phyloP scores from a whole-genome alignment of 139 green algal genomes.

The Yamagishiella unicocca region DNA sequence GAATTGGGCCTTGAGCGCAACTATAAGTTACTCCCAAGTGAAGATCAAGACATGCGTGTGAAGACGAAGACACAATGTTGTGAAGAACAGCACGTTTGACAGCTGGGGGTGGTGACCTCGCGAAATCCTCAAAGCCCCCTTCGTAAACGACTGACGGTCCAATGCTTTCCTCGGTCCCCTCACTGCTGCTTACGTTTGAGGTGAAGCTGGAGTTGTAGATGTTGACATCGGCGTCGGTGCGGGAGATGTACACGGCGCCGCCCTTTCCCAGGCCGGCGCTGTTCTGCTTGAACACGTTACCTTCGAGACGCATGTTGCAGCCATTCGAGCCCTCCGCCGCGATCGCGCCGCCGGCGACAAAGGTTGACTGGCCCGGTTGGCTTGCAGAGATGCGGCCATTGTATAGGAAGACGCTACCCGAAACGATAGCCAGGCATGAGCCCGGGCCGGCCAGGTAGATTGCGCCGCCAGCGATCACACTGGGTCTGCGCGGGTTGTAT shows the following conservation, averaged over 20 bases:
- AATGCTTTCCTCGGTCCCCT: too few relatives aligned
- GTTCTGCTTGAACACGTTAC: background rate
- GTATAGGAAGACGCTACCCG: background rate
- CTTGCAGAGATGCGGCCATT: background rate
- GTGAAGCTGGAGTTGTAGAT: background rate
- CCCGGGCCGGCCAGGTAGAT: background rate
- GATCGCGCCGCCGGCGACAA: slow-evolving; percentile 15
- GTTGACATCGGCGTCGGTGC: background rate
- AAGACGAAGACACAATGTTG: too few relatives aligned
- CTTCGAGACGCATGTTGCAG: background rate
- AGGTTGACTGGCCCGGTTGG: background rate
- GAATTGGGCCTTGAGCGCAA: too few relatives aligned
- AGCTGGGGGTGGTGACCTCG: too few relatives aligned
- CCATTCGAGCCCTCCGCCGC: background rate
- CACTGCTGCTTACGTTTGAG: background rate
- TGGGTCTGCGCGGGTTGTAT: background rate
- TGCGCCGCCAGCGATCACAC: background rate
- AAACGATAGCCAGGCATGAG: background rate
- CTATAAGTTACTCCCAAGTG: too few relatives aligned
- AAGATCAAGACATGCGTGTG: too few relatives aligned
- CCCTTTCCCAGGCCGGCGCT: background rate
- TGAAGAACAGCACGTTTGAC: too few relatives aligned
- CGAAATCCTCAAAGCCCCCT: too few relatives aligned
- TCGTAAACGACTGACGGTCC: too few relatives aligned
- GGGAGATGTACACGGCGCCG: background rate